Conservation (phyloP, 805 yeast genomes). For the Saturnispora gosingensis region DNA sequence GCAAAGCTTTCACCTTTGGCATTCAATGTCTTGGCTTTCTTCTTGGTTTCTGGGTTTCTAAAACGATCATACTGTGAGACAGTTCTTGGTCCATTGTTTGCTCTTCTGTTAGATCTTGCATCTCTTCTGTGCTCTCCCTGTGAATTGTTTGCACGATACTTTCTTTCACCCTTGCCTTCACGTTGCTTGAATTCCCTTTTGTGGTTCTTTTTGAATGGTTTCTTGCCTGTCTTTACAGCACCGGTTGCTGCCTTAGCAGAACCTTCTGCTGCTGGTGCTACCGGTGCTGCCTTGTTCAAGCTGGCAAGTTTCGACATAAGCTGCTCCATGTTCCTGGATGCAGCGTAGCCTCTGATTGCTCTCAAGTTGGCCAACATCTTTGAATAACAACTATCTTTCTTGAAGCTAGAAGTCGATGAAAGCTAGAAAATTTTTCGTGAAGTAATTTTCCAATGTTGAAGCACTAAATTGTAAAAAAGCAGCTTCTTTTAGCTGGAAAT, state of each 20-base stretch:
- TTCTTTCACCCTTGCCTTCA: not conserved
- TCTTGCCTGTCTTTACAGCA: not conserved
- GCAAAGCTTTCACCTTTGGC: conserved; percentile 11
- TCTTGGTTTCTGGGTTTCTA: conserved; percentile 7
- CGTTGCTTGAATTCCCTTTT: not conserved
- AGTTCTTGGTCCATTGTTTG: conserved; percentile 7
- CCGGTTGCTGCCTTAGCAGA: not conserved
- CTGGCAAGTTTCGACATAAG: conserved; percentile 6
- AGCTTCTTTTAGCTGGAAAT: too few relatives aligned
- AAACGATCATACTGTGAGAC: conserved; percentile 13
- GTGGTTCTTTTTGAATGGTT: not conserved
- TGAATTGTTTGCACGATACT: not conserved
- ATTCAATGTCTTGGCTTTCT: conserved; percentile 5
- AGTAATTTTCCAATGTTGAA: not conserved
- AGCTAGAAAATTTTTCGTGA: not conserved
- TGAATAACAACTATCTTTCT: not conserved
- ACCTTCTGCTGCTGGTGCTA: not conserved
- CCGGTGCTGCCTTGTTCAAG: conserved; percentile 3
- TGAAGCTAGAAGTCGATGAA: not conserved
- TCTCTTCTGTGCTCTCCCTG: conserved; percentile 2
- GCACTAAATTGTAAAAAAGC: not conserved
- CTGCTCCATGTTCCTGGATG: conserved; percentile 6
- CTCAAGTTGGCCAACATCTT: conserved; percentile 6
- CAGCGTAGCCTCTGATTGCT: conserved; percentile 3
- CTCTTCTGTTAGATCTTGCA: not conserved